Base-by-base conservation (phyloP, 176 grass and related monocot genomes). In the Aegilops bicornis region DNA sequence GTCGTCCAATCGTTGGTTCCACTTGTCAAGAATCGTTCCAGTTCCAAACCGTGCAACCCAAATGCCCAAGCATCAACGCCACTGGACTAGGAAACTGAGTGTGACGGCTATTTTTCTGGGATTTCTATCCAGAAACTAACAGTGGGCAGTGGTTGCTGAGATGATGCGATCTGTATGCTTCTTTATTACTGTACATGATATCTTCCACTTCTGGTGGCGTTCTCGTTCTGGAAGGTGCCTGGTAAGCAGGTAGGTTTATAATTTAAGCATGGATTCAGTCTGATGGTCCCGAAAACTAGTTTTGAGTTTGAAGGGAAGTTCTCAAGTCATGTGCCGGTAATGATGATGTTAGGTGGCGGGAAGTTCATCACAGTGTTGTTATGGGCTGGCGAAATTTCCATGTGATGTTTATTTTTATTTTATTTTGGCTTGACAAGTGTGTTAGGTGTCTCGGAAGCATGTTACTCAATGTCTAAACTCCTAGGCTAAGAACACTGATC, bases 1-100 rank as follows among this genome's bases (percentile, higher is more conserved):
- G 97, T 99, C 17, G 94, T 99, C 72, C 97, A 99, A 73, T 99
- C 94, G 1, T 36, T 99, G 50, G 94, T 94, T 85, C 97, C 97
- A 62, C 89, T 99, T 58, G 94, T 99, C 76, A 99, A 94, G 85
- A 94, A 92, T 71, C 78, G 88, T 78, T 83, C 75, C 8, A 45
- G 79, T 64, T 79, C 77, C 72, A 95, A 89, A 82, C 52, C 50
- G 40, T 86, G 40, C 69, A 98, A 89, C 69, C 54, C 89, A 39
- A 89, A 68, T 29, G 62, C 39, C 47, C 91, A 95, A 23, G 35
- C 87, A 76, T 72, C 52, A 13, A 91, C 82, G 60, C 62, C 84
- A 62, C 30, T 84, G 2, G 83, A 85, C 36, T 81, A 91, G 64
- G 31, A 78, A 73, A 63, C 77, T 40, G 66, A 72, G n/a, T 77